These are phyloP conservation scores for Mycothermus thermophilus DNA, from an alignment of 495 filamentous ascomycete species.

Conservation along the genomic window DNA sequence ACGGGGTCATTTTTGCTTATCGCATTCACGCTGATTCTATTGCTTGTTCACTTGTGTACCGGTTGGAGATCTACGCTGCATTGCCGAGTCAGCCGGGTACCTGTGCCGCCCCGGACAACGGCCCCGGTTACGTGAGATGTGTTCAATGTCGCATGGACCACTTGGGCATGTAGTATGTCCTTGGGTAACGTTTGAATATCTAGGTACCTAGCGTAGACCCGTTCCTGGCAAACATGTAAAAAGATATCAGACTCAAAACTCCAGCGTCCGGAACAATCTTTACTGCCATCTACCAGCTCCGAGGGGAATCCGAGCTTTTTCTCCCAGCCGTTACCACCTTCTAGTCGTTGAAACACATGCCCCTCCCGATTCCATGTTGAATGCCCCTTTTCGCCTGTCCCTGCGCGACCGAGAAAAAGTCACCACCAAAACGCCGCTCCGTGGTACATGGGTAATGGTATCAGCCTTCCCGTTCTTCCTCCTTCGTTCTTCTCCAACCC, in stretches of 20 bases:
- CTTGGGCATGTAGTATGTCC: too few species aligned
- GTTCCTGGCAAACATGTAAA: too few species aligned
- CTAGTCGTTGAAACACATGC: too few species aligned
- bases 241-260: too few species aligned
- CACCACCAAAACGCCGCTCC: conserved; percentile 8
- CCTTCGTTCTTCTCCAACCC: background rate
- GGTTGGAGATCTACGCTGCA: background rate
- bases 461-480: background rate
- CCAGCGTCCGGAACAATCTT: too few species aligned
- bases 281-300: too few species aligned
- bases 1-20: background rate
- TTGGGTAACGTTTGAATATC: too few species aligned
- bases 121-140: too few species aligned
- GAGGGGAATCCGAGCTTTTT: conserved; percentile 8
- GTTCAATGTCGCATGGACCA: too few species aligned
- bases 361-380: conserved; percentile 26
- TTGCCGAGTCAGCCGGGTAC: too few species aligned
- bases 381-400: conserved; percentile 9
- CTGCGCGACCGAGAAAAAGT: background rate
- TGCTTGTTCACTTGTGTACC: background rate
- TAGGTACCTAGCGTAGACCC: too few species aligned
- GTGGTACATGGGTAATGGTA: background rate
- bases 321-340: conserved; percentile 1
- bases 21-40: background rate
- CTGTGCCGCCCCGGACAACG: too few species aligned